phyloP scores from a whole-genome alignment of 202 grass and related monocot species.

The Brachypodium distachyon region DNA sequence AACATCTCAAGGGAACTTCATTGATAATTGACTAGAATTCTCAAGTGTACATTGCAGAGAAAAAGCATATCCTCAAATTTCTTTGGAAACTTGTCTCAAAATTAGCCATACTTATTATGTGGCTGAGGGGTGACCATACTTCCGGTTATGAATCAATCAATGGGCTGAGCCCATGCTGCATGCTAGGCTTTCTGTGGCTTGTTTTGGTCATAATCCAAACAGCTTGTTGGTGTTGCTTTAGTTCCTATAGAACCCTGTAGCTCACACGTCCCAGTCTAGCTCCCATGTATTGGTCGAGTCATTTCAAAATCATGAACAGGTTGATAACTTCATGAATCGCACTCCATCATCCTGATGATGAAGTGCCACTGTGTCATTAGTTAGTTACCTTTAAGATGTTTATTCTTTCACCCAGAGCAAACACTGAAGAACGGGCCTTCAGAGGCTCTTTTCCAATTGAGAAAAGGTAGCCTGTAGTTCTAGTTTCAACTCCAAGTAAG shows the following conservation, averaged over 20 bases:
- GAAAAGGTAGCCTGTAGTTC: constrained; percentile 79
- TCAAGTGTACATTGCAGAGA: not conserved
- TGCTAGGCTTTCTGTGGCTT: not conserved
- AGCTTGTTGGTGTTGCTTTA: not conserved
- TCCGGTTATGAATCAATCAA: not conserved
- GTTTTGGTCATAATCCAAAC: not conserved
- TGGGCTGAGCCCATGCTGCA: not conserved
- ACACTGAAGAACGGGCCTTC: constrained; percentile 89
- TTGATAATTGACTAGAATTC: not conserved
- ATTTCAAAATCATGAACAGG: not conserved
- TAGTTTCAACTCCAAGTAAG: constrained; percentile 92
- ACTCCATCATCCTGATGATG: not conserved
- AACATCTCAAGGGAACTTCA: not conserved
- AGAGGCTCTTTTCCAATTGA: constrained; percentile 89
- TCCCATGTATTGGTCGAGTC: not conserved
- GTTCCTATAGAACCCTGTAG: not conserved
- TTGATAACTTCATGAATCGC: not conserved
- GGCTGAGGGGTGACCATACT: not conserved
- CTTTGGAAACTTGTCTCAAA: not conserved
- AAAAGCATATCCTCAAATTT: not conserved
- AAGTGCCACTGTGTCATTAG: not conserved
- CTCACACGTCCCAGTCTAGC: not conserved
- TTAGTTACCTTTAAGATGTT: constrained; percentile 75
- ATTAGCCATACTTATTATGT: not conserved
- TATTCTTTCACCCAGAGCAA: constrained; percentile 95